phyloP scores from a whole-genome alignment of 768 basidiomycete genomes.

The Peribolospora kevripleyi region DNA sequence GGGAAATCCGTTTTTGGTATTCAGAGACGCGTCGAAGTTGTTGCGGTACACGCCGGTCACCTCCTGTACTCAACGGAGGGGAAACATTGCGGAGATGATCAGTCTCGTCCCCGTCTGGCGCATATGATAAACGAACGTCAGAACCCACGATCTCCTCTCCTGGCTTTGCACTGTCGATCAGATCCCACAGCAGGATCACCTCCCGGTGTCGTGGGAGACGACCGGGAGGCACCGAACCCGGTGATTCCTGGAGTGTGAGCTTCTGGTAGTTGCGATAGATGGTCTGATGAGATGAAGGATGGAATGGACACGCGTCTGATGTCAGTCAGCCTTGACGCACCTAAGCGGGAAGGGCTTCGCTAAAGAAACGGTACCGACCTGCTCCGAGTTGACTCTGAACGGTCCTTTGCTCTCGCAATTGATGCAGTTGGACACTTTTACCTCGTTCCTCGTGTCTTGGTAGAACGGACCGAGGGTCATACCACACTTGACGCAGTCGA shows the following conservation, averaged over 20 bases:
- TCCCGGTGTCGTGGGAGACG: conserved; percentile 90
- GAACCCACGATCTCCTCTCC: conserved; percentile 81
- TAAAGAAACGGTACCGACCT: conserved; percentile 28
- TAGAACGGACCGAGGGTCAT: conserved; percentile 91
- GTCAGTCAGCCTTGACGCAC: background rate
- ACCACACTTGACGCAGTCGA: conserved; percentile 85
- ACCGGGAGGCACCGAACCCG: conserved; percentile 91
- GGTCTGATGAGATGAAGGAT: conserved; percentile 30
- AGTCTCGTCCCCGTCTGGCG: background rate
- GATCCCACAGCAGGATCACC: conserved; percentile 87
- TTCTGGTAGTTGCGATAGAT: conserved; percentile 97
- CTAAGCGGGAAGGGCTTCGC: background rate
- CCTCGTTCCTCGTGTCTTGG: conserved; percentile 84
- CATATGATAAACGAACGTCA: background rate
- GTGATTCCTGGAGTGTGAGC: conserved; percentile 94
- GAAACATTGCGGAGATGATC: background rate
- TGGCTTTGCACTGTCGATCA: conserved; percentile 93
- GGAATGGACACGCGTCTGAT: background rate
- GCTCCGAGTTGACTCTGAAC: conserved; percentile 87
- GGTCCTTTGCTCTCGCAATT: conserved; percentile 89
- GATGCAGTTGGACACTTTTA: conserved; percentile 78
- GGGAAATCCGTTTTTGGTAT: conserved; percentile 96
- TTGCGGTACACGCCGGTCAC: conserved; percentile 95
- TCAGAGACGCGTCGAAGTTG: conserved; percentile 94
- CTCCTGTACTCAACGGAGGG: conserved; percentile 34